Evolutionary conservation across 805 yeast genomes (phyloP).

Genomic region (Cyberlindnera americana): DNA sequence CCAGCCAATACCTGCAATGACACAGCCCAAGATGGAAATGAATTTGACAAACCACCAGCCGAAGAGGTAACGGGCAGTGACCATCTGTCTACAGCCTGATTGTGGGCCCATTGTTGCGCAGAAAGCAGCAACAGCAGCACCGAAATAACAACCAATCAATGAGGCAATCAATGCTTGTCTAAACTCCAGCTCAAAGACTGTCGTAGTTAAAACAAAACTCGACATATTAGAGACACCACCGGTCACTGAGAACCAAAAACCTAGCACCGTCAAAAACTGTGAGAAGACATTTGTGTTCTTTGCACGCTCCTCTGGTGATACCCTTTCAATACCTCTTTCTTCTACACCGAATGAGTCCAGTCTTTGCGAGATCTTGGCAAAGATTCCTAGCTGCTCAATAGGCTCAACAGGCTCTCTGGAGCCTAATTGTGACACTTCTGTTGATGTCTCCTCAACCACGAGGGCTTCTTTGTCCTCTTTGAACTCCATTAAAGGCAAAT

Average conservation of each 20-base stretch:
- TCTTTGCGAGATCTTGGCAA: slow-evolving; percentile 35
- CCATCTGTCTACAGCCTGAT: slow-evolving; percentile 89
- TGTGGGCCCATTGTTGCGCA: slow-evolving; percentile 87
- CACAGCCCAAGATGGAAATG: slow-evolving; percentile 63
- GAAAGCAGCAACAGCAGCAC: slow-evolving; percentile 76
- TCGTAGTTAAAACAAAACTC: slow-evolving; percentile 71
- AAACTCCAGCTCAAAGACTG: slow-evolving; percentile 65
- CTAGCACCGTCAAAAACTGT: slow-evolving; percentile 46
- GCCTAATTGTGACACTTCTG: not conserved
- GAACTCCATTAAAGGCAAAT: slow-evolving; percentile 4
- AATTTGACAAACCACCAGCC: slow-evolving; percentile 86
- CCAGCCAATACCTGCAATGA: slow-evolving; percentile 81
- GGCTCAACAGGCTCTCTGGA: not conserved
- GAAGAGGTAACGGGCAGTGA: slow-evolving; percentile 71
- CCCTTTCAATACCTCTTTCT: slow-evolving; percentile 73
- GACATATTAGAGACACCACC: slow-evolving; percentile 89
- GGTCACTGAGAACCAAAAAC: slow-evolving; percentile 81
- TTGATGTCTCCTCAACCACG: slow-evolving; percentile 6
- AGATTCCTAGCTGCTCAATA: slow-evolving; percentile 4
- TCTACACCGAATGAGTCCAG: slow-evolving; percentile 66
- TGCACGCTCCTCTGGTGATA: slow-evolving; percentile 63
- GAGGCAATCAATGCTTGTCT: slow-evolving; percentile 63
- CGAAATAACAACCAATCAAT: slow-evolving; percentile 57
- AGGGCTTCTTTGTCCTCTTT: slow-evolving; percentile 10
- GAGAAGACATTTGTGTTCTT: slow-evolving; percentile 10